Evolutionary conservation across 352 stramenopile species (phyloP).

Genomic region (Phytophthora crassamura): DNA sequence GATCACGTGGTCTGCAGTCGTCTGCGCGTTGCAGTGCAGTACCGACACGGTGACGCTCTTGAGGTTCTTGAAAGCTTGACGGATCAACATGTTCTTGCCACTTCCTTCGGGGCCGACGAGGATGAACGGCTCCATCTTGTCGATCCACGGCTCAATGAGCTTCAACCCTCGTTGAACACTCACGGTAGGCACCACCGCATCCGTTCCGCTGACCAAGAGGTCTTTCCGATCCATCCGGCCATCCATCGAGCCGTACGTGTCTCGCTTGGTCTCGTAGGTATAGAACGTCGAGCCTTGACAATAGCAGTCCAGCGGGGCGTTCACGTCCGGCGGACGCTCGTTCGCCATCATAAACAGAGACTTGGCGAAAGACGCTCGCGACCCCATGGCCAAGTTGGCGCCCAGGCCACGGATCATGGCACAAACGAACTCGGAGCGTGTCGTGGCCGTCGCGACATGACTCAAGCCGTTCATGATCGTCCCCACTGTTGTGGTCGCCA

Average conservation of each 20-base stretch:
- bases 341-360: constrained; percentile 93
- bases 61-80: constrained; percentile 86
- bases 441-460: constrained; percentile 81
- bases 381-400: constrained; percentile 86
- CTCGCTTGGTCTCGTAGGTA: constrained; percentile 80
- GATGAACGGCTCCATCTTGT: constrained; percentile 95
- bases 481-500: constrained; percentile 94
- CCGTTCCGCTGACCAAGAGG: constrained; percentile 44
- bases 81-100: constrained; percentile 96
- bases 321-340: constrained; percentile 90
- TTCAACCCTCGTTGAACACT: constrained; percentile 90
- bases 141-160: constrained; percentile 92
- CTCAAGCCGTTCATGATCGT: constrained; percentile 94
- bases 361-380: constrained; percentile 89
- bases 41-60: constrained; percentile 84
- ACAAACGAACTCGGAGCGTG: constrained; percentile 89
- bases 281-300: constrained; percentile 72
- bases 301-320: constrained; percentile 90
- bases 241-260: constrained; percentile 80
- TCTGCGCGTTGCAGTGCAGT: constrained; percentile 96
- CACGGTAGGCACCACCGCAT: constrained; percentile 69
- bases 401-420: constrained; percentile 93
- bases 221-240: constrained; percentile 68
- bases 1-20: constrained; percentile 94
- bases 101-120: constrained; percentile 94